Evolutionary conservation across 805 yeast genomes (phyloP), one percentile per base, ranked within the genome.

Genomic region (Ogataea saltuana): DNA sequence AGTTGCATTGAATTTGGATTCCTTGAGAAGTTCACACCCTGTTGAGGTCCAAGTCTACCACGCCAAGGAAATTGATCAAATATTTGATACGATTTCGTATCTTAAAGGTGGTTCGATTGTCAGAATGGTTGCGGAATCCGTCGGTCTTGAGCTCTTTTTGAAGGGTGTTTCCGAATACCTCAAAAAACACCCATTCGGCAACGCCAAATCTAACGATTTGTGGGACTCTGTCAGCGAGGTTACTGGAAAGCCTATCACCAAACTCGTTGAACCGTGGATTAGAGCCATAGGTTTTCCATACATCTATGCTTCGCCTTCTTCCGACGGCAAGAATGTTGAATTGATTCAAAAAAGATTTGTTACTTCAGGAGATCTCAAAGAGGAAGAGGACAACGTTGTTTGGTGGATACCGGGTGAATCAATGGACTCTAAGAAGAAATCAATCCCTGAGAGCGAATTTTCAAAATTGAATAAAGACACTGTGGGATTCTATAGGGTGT

Each of bases 61-160:
- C 57, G 91, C 91, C 4, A 76, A 78, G 49, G 93, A 87, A 54
- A 82, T 87, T 49, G 85, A 83, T 60, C 90, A 87, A 67, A 80
- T 85, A 15, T 87, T 87, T 60, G 96, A 87, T 58, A 80, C 81
- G 25, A 87, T 87, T 44, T 85, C 93, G 4, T 87, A 87, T 63
- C 67, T 81, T 50, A 87, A 87, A 67, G 95, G 95, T 44, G 85
- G 89, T 6, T 82, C 90, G 19, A 71, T 84, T 21, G 80, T 87
- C 45, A 72, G 81, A 58, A 88, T 88, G 95, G 71, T 86, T 44
- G 78, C 90, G 27, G 77, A 75, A 52, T 76, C 78, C 60, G 67
- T 88, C 46, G 90, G 93, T 31, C 78, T 72, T 48, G 88, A 81
- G 11, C 62, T 68, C 4, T 88, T 87, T 61, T 70, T 87, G 50